Conservation (phyloP, 805 yeast genomes). For the Pichia scutulata region DNA sequence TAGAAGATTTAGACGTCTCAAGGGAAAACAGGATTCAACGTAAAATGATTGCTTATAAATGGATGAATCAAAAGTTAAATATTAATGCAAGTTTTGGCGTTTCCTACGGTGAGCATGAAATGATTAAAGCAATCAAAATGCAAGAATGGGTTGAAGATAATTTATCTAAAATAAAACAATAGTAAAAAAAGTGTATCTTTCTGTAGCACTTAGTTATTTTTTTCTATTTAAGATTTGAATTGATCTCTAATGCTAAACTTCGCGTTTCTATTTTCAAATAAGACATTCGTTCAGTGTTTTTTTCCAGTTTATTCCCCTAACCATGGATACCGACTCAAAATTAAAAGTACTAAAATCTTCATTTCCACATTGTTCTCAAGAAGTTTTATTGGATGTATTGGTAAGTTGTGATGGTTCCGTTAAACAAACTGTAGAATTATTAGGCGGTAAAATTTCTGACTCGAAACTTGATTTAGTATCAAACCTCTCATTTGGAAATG, state of each 20-base stretch:
- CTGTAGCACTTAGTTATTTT: no score
- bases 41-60: conserved; percentile 49
- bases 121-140: conserved; percentile 33
- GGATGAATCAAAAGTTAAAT: conserved; percentile 43
- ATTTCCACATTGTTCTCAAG: conserved; percentile 38
- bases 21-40: conserved; percentile 73
- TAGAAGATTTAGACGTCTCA: conserved; percentile 58
- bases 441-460: not conserved
- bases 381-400: conserved; percentile 42
- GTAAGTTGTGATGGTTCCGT: conserved; percentile 45
- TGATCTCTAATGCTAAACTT: not conserved
- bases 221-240: no score
- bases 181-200: no score
- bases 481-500: no score
- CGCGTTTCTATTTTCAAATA: not conserved
- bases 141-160: conserved; percentile 13
- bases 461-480: not conserved
- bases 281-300: not conserved
- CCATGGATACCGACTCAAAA: conserved; percentile 32
- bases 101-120: conserved; percentile 60
- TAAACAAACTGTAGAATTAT: not conserved
- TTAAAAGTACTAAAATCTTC: conserved; percentile 28
- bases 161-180: not conserved
- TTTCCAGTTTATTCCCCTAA: not conserved
- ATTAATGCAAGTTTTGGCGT: conserved; percentile 42